Conservation (phyloP, 257 asterid genomes). For the Fraxinus pennsylvanica region DNA sequence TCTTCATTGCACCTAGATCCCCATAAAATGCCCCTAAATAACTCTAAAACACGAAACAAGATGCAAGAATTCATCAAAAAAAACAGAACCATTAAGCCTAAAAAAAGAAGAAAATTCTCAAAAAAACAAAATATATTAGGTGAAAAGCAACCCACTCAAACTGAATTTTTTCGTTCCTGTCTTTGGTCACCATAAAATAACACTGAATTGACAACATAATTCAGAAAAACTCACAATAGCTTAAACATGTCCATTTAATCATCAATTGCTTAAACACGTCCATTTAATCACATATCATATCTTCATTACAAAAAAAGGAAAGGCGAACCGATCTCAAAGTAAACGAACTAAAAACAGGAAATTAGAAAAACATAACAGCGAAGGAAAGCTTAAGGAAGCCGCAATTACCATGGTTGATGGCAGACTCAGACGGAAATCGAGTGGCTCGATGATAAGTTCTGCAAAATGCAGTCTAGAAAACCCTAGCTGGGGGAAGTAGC, state of each 20-base stretch:
- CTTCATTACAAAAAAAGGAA: neutral
- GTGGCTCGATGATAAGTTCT: neutral
- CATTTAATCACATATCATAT: no score
- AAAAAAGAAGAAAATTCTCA: no score
- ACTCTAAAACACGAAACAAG: neutral
- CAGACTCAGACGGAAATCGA: neutral
- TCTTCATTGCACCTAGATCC: neutral
- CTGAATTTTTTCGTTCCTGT: neutral
- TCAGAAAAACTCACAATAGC: neutral
- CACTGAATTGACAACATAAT: neutral
- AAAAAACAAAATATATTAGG: no score
- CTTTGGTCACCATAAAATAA: neutral
- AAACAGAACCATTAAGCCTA: no score
- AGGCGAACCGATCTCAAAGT: neutral
- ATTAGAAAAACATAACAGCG: neutral
- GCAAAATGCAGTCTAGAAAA: conserved; percentile 15
- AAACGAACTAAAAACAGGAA: neutral
- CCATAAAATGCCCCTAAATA: neutral
- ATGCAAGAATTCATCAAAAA: no score
- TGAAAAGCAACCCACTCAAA: neutral
- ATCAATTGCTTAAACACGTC: no score
- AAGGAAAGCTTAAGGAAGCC: neutral
- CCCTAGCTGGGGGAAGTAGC: conserved; percentile 19
- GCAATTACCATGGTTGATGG: conserved; percentile 33
- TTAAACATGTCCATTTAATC: neutral